Percentiles rank a stretch among this genome's conserved stretches.
Evolutionary conservation across 495 filamentous ascomycete species (phyloP).

Genomic region (Aspergillus panamensis): DNA sequence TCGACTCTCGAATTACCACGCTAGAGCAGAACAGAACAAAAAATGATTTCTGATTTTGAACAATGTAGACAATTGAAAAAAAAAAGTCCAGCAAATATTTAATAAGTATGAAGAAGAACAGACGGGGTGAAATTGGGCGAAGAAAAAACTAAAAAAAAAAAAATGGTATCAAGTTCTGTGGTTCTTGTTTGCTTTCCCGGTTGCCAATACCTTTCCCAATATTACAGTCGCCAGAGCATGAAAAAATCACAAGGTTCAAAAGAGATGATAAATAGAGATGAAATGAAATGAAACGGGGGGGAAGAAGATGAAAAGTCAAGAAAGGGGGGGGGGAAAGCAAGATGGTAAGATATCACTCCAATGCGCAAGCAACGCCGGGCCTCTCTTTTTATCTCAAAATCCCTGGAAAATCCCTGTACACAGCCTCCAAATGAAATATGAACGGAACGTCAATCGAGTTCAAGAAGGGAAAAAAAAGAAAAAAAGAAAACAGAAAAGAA

Average conservation of each 20-base stretch:
- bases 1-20: too few relatives aligned
- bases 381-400: constrained; percentile 21
- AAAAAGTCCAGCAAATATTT: too few relatives aligned
- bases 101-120: too few relatives aligned
- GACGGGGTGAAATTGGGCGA: too few relatives aligned
- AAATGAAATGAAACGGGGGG: neutral
- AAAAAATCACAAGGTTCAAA: constrained; percentile 9
- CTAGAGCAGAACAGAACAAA: too few relatives aligned
- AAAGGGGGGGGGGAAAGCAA: constrained; percentile 9
- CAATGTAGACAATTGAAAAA: too few relatives aligned
- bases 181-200: constrained; percentile 14
- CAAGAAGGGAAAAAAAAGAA: constrained; percentile 12
- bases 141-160: constrained; percentile 24
- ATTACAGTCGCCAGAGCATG: constrained; percentile 23
- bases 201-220: constrained; percentile 19
- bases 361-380: constrained; percentile 24
- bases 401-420: constrained; percentile 20
- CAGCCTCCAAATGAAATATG: constrained; percentile 24
- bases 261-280: neutral
- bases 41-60: too few relatives aligned
- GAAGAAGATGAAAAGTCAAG: constrained; percentile 4
- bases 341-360: constrained; percentile 4
- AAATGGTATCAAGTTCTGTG: constrained; percentile 44
- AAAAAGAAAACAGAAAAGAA: constrained; percentile 8
- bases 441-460: constrained; percentile 14